Evolutionary conservation across 306 rosid species (phyloP).

Genomic region (Potentilla sterilis): DNA sequence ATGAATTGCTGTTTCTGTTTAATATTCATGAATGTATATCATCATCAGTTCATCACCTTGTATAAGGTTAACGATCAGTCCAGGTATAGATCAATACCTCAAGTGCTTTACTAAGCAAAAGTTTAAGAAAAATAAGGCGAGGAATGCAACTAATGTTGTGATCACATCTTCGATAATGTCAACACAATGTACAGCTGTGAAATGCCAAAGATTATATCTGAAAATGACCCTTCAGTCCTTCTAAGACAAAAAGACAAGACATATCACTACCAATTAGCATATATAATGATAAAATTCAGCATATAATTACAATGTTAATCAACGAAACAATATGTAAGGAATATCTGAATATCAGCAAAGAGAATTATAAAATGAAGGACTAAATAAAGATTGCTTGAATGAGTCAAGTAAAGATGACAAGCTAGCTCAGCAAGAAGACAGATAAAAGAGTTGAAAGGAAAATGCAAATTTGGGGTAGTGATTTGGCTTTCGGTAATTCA

Average conservation of each 20-base stretch:
- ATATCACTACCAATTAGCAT: neutral
- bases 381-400: neutral
- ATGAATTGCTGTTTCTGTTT: neutral
- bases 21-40: neutral
- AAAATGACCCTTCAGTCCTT: neutral
- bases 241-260: neutral
- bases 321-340: too few relatives aligned
- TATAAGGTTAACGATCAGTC: neutral
- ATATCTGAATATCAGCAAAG: too few relatives aligned
- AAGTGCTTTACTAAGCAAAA: too few relatives aligned
- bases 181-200: slow-evolving; percentile 28
- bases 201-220: slow-evolving; percentile 1
- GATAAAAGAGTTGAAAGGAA: neutral
- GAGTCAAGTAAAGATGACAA: slow-evolving; percentile 2
- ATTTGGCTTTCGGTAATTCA: neutral
- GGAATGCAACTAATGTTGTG: slow-evolving; percentile 30
- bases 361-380: neutral
- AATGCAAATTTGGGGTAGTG: neutral
- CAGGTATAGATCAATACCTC: neutral
- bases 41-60: neutral
- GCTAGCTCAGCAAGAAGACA: neutral
- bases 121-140: neutral
- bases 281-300: slow-evolving; percentile 2
- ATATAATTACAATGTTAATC: neutral
- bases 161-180: slow-evolving; percentile 32